Base-by-base conservation (phyloP, 306 rosid genomes). In the Dryas octopetala region DNA sequence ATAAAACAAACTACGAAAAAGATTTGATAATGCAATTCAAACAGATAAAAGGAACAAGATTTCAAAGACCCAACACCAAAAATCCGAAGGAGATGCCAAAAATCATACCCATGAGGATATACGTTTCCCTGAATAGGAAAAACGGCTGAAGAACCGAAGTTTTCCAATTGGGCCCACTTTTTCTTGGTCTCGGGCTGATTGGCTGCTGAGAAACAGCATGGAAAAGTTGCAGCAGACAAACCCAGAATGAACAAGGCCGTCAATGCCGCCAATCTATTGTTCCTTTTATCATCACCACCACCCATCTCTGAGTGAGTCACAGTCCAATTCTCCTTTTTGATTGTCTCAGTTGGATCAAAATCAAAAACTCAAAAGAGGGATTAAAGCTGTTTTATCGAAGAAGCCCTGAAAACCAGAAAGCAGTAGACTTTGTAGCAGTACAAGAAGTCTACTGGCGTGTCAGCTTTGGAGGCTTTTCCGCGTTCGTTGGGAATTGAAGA, bases 61-160 rank as follows among this genome's bases (percentile, higher is more conserved):
- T 61, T 43, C 15, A 52, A 1, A 5, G 4, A 32, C 9, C 53
- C 19, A 1, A 78, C n/a, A n/a, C 0, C 54, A 46, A 28, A 63
- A 54, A 71, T 55, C 51, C 1, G 4, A 50, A 52, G 12, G 72
- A 74, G 68, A 38, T 8, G 28, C 41, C 1, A 23, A 54, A 3
- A 8, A 61, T 26, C 89, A 53, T 84, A 94, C 98, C 98, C 97
- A 60, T 71, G 72, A 55, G 98, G 98, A 72, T 89, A 94, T 32
- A 91, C 96, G 64, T 89, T 91, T 59, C 98, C 96, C 12, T 63
- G 77, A 74, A 91, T 40, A 0, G 44, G 86, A 11, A 91, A 83
- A 67, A 79, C 68, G 55, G 66, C 45, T 1, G 97, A 81, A 40
- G 89, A 76, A 49, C 28, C 74, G 7, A 54, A 7, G 41, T 62